These are phyloP conservation scores for Yamadazyma atlantica DNA, from an alignment of 1,139 yeast genomes.

Conservation along the genomic window DNA sequence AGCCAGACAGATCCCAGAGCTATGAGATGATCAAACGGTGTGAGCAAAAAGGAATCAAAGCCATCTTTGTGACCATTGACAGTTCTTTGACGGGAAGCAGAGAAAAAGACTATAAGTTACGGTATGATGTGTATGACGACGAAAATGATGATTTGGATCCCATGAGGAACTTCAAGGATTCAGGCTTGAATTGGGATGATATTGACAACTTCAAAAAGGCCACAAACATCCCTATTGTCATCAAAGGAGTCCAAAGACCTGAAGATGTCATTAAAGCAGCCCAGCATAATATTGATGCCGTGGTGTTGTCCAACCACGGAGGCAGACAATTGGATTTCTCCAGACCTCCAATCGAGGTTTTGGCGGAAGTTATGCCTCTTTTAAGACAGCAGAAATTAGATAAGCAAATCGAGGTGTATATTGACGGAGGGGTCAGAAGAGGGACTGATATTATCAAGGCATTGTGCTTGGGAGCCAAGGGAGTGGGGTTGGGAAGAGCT, in stretches of 20 bases:
- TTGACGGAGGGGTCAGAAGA: conserved; percentile 58
- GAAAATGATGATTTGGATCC: conserved; percentile 12
- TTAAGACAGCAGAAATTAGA: conserved; percentile 36
- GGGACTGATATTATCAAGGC: conserved; percentile 57
- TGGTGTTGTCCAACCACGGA: conserved; percentile 56
- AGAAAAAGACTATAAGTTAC: conserved; percentile 24
- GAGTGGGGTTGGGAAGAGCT: conserved; percentile 53
- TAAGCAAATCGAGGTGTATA: conserved; percentile 40
- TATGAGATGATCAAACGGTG: conserved; percentile 21
- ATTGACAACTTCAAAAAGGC: conserved; percentile 15
- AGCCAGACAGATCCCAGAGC: conserved; percentile 26
- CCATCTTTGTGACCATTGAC: conserved; percentile 28
- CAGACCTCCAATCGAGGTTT: conserved; percentile 47
- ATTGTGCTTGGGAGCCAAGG: conserved; percentile 56
- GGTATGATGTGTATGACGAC: conserved; percentile 14
- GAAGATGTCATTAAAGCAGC: conserved; percentile 54
- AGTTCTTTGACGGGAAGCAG: conserved; percentile 26
- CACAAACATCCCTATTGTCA: conserved; percentile 33
- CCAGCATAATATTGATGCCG: conserved; percentile 46
- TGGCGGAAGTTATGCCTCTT: conserved; percentile 46
- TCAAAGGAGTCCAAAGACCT: conserved; percentile 53
- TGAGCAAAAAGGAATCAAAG: conserved; percentile 24
- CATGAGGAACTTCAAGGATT: conserved; percentile 11
- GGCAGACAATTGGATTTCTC: conserved; percentile 55
- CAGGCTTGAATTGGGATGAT: conserved; percentile 21